phyloP scores from a whole-genome alignment of 768 basidiomycete genomes.

The Mycena olivaceomarginata region DNA sequence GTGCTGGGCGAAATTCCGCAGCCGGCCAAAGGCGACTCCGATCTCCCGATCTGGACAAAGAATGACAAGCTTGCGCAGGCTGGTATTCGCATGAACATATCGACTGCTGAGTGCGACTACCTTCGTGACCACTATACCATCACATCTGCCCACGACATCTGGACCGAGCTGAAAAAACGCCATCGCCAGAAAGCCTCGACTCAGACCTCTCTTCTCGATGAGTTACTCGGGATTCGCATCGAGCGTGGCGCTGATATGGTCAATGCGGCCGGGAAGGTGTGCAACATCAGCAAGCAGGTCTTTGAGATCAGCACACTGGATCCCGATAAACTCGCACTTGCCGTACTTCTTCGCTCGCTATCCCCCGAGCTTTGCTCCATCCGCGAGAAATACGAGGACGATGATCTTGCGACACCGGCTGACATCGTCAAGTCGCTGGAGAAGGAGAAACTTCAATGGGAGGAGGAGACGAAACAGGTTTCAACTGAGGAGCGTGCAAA shows the following conservation, averaged over 20 bases:
- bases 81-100: not conserved
- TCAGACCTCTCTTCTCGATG: constrained; percentile 45
- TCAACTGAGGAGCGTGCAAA: not conserved
- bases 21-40: too few relatives aligned
- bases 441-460: not conserved
- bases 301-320: constrained; percentile 27
- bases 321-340: constrained; percentile 33
- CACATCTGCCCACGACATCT: too few relatives aligned
- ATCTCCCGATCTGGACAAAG: too few relatives aligned
- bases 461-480: constrained; percentile 13
- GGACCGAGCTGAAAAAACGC: not conserved
- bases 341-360: constrained; percentile 34
- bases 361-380: too few relatives aligned
- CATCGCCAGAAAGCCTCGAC: constrained; percentile 44
- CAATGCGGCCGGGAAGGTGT: too few relatives aligned
- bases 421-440: too few relatives aligned
- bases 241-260: not conserved
- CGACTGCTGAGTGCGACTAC: not conserved
- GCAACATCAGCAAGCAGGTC: too few relatives aligned
- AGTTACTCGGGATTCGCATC: constrained; percentile 34
- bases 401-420: too few relatives aligned
- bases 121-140: not conserved
- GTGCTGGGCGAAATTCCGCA: too few relatives aligned
- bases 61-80: too few relatives aligned
- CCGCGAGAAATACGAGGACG: too few relatives aligned